Conservation (phyloP, 1,139 yeast species). For the Trichomonascaceae sp. region DNA sequence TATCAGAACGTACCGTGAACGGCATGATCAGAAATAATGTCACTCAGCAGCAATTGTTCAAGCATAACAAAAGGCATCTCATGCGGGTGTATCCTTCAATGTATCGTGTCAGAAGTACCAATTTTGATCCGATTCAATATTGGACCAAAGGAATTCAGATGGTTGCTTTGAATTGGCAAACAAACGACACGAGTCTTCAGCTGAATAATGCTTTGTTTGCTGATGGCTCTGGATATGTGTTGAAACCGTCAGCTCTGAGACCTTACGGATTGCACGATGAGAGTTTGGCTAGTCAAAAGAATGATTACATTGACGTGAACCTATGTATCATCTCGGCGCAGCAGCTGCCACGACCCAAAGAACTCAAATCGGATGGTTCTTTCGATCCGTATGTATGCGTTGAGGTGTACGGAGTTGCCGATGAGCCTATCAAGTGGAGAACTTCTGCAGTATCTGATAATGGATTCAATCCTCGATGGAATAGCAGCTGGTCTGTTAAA, state of each 20-base stretch:
- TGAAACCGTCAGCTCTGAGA: slow-evolving; percentile 51
- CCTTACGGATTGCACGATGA: slow-evolving; percentile 5
- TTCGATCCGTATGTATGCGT: slow-evolving; percentile 55
- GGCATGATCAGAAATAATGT: slow-evolving; percentile 57
- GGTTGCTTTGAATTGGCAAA: slow-evolving; percentile 98
- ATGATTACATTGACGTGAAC: slow-evolving; percentile 33
- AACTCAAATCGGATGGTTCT: slow-evolving; percentile 37
- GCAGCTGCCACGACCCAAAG: slow-evolving; percentile 65
- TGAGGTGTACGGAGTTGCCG: slow-evolving; percentile 46
- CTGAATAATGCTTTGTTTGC: slow-evolving; percentile 82
- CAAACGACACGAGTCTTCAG: slow-evolving; percentile 83
- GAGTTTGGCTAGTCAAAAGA: background rate
- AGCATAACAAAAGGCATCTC: slow-evolving; percentile 69
- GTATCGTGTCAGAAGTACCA: slow-evolving; percentile 66
- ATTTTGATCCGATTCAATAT: slow-evolving; percentile 68
- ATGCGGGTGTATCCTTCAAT: slow-evolving; percentile 88
- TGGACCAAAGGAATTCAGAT: slow-evolving; percentile 88
- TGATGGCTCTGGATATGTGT: slow-evolving; percentile 61
- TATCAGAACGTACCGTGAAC: slow-evolving; percentile 66
- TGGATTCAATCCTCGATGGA: slow-evolving; percentile 88
- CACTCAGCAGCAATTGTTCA: slow-evolving; percentile 46
- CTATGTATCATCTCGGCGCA: slow-evolving; percentile 67
- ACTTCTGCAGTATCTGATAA: slow-evolving; percentile 47
- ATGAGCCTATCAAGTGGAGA: slow-evolving; percentile 18
- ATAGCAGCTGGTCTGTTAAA: slow-evolving; percentile 43